A percentile compares a stretch with the other conserved stretches of the same genome.
These are phyloP conservation scores for Exophiala xenobiotica DNA, from an alignment of 2,329 filamentous ascomycete species.

Conservation along the genomic window DNA sequence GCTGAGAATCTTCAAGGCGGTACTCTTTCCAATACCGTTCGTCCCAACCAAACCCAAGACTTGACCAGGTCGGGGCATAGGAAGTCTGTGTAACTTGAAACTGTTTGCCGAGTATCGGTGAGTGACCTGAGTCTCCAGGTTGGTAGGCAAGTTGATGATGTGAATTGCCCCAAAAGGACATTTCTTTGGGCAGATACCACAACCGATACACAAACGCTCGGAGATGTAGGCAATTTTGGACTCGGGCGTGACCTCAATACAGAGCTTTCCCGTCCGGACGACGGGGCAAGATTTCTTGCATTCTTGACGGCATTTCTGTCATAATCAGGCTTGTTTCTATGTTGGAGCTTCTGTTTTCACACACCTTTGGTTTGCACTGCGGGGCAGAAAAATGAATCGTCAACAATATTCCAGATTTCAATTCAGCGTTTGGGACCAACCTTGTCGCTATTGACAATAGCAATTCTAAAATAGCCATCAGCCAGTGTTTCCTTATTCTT, in stretches of 20 bases:
- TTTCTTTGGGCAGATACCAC: constrained; percentile 99
- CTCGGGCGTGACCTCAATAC: constrained; percentile 85
- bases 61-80: constrained; percentile 92
- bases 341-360: constrained; percentile 20
- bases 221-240: constrained; percentile 98
- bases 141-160: constrained; percentile 99
- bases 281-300: constrained; percentile 99
- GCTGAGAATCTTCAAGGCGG: constrained; percentile 97
- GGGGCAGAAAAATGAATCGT: constrained; percentile 37
- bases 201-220: constrained; percentile 92
- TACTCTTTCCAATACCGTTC: constrained; percentile 99
- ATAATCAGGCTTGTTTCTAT: constrained; percentile 28
- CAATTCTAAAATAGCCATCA: constrained; percentile 65
- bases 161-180: constrained; percentile 98
- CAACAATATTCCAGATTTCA: constrained; percentile 35
- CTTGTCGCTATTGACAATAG: constrained; percentile 99
- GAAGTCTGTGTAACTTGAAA: constrained; percentile 97
- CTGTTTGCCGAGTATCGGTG: constrained; percentile 99
- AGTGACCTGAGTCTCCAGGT: constrained; percentile 96
- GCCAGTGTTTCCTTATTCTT: background rate
- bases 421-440: constrained; percentile 39
- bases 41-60: constrained; percentile 96
- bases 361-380: constrained; percentile 85
- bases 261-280: constrained; percentile 93
- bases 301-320: constrained; percentile 94